phyloP scores from a whole-genome alignment of 2,329 filamentous ascomycete genomes.

The Cladosporium velox region DNA sequence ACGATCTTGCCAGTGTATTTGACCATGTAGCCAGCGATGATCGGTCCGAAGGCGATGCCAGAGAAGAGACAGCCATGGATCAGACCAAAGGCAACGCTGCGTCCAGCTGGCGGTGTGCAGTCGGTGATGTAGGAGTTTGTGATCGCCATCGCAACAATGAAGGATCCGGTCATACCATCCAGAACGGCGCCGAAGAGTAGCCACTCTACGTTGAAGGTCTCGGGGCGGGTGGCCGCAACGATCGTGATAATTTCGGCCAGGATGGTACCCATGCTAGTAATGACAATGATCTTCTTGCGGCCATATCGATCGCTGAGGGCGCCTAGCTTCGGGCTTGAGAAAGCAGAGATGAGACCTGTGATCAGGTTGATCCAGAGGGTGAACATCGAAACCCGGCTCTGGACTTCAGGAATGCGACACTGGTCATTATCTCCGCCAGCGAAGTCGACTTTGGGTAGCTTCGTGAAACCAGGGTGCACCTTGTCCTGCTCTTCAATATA shows the following conservation, averaged over 20 bases:
- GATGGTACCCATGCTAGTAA: conserved; percentile 75
- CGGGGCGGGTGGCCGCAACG: conserved; percentile 72
- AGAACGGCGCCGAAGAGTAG: conserved; percentile 74
- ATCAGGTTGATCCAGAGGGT: conserved; percentile 73
- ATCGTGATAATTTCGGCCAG: conserved; percentile 75
- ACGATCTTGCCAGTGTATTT: conserved; percentile 73
- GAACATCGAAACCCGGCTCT: conserved; percentile 75
- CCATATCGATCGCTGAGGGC: conserved; percentile 85
- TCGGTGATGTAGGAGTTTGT: conserved; percentile 87
- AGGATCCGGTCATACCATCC: conserved; percentile 85
- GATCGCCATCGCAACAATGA: conserved; percentile 77
- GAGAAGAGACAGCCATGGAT: conserved; percentile 86
- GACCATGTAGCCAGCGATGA: conserved; percentile 78
- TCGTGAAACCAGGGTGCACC: conserved; percentile 59
- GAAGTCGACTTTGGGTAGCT: conserved; percentile 63
- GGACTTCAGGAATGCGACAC: conserved; percentile 76
- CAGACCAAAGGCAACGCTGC: conserved; percentile 83
- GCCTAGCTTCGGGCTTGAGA: conserved; percentile 80
- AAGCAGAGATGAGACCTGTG: conserved; percentile 74
- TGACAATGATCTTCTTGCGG: conserved; percentile 70
- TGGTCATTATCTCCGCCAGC: conserved; percentile 70
- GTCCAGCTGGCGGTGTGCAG: conserved; percentile 76
- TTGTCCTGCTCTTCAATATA: conserved; percentile 72
- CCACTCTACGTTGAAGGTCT: conserved; percentile 73
- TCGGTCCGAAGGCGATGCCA: conserved; percentile 84